A percentile compares a stretch with the other conserved stretches of the same genome.
phyloP scores from a whole-genome alignment of 805 yeast species.

The Wickerhamomyces subpelliculosus region DNA sequence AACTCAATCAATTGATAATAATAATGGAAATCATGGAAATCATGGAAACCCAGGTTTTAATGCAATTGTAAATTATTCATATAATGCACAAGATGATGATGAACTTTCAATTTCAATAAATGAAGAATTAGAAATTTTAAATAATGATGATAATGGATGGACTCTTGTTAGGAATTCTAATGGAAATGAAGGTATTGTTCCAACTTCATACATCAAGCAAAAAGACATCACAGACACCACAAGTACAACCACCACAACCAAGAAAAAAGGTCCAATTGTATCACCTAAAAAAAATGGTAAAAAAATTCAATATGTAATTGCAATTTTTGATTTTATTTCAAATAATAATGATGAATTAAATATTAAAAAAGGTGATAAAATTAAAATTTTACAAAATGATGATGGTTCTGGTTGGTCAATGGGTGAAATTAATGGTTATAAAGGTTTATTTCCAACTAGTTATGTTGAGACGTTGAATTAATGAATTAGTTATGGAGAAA shows the following conservation, averaged over 20 bases:
- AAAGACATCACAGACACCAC: too few relatives aligned
- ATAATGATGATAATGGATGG: constrained; percentile 80
- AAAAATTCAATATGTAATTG: constrained; percentile 55
- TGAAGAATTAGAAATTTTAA: constrained; percentile 45
- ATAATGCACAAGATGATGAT: constrained; percentile 49
- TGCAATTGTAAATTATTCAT: constrained; percentile 28
- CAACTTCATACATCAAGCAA: constrained; percentile 40
- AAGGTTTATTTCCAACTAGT: constrained; percentile 74
- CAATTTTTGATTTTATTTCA: constrained; percentile 69
- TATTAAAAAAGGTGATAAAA: constrained; percentile 64
- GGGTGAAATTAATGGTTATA: constrained; percentile 64
- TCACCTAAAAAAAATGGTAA: constrained; percentile 74
- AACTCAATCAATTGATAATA: constrained; percentile 4
- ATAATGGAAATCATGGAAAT: background rate
- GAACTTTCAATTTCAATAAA: constrained; percentile 58
- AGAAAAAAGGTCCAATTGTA: constrained; percentile 68
- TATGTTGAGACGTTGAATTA: constrained; percentile 34
- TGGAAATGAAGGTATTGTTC: constrained; percentile 65
- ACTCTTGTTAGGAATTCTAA: constrained; percentile 43
- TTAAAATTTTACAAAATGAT: constrained; percentile 60
- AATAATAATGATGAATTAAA: constrained; percentile 76
- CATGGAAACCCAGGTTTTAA: constrained; percentile 16
- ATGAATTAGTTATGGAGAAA: too few relatives aligned
- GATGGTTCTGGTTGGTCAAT: constrained; percentile 90
- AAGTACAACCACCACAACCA: too few relatives aligned